Evolutionary conservation across 768 basidiomycete genomes (phyloP), one percentile per base, ranked within the genome.

Genomic region (Boletus insuetus): DNA sequence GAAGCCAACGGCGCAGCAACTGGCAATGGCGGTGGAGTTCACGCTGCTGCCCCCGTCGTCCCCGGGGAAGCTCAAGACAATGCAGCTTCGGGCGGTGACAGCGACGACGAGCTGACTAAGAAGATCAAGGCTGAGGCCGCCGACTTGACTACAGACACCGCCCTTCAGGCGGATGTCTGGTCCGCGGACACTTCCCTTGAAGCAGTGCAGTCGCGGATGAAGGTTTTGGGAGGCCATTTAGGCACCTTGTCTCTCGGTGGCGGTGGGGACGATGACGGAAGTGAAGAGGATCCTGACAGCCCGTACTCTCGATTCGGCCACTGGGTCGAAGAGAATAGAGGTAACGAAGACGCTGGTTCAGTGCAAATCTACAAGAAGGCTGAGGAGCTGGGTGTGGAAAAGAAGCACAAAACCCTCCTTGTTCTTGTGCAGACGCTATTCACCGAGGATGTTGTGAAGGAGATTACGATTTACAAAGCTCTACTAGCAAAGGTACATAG

Each of bases 71-170:
- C 65, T 52, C 74, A 73, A 35, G 79, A 73, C 17, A 78, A 75
- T 19, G 74, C 71, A n/a, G 63, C 58, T 12, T 67, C 63, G 1
- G 86, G 79, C 46, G 84, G 77, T 22, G 91, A 92, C 60, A 90
- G 87, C 55, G 92, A 94, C 56, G 94, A 96, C 65, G 90, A 90
- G 67, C 73, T 96, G 58, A 92, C 89, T 11, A 89, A 76, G 79
- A 91, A 91, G 72, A 94, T 98, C 77, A 93, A 91, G 68, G 88
- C 91, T 11, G 91, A 95, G 63, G 92, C 91, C 37, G 87, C 86
- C 7, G 84, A 85, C 44, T 76, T 95, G 63, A 85, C 84, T 53
- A 71, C 77, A 3, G 82, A 91, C 1, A 75, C 86, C 20, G 69
- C 77, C 4, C 72, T 88, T 48, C 78, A 75, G 11, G 81, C 83